A percentile compares a stretch with the other conserved stretches of the same genome.
These are phyloP conservation scores for Trebouxia sp. DNA, from an alignment of 139 green algal genomes.

Conservation along the genomic window DNA sequence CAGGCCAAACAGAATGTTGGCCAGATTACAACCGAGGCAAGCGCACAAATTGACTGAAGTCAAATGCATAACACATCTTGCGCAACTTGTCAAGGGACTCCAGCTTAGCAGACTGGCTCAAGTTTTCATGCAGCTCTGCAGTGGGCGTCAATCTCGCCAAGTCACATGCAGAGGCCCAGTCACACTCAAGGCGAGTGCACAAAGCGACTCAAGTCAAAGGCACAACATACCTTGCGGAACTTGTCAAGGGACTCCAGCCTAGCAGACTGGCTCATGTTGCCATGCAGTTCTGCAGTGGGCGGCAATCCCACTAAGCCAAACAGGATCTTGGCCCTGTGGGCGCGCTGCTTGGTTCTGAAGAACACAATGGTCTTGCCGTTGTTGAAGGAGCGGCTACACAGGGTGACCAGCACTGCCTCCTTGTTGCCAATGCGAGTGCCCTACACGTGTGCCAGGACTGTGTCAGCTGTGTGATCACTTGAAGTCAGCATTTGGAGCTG, in stretches of 20 bases:
- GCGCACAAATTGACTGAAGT: not conserved
- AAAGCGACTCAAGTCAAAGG: not conserved
- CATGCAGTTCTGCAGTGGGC: slow-evolving; percentile 90
- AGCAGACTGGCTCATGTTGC: slow-evolving; percentile 91
- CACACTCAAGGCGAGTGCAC: not conserved
- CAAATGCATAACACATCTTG: slow-evolving; percentile 12
- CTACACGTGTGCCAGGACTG: too few relatives aligned
- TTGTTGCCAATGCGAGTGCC: slow-evolving; percentile 58
- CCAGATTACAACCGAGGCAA: not conserved
- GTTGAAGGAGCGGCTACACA: slow-evolving; percentile 75
- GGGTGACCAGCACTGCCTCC: slow-evolving; percentile 87
- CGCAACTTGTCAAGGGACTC: slow-evolving; percentile 84
- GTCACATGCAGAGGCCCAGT: too few relatives aligned
- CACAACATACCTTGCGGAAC: slow-evolving; percentile 61
- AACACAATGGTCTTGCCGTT: slow-evolving; percentile 88
- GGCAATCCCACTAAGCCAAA: slow-evolving; percentile 88
- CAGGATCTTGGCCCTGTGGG: slow-evolving; percentile 93
- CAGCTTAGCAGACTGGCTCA: slow-evolving; percentile 87
- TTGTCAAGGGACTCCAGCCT: slow-evolving; percentile 85
- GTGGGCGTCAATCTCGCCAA: slow-evolving; percentile 76
- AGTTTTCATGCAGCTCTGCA: slow-evolving; percentile 94
- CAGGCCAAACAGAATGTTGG: slow-evolving; percentile 97
- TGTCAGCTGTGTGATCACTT: too few relatives aligned
- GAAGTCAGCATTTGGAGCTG: too few relatives aligned
- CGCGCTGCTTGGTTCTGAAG: slow-evolving; percentile 84